Evolutionary conservation across 192 early-diverging fungal genomes (phyloP).

Genomic region (Backusella morwellensis): DNA sequence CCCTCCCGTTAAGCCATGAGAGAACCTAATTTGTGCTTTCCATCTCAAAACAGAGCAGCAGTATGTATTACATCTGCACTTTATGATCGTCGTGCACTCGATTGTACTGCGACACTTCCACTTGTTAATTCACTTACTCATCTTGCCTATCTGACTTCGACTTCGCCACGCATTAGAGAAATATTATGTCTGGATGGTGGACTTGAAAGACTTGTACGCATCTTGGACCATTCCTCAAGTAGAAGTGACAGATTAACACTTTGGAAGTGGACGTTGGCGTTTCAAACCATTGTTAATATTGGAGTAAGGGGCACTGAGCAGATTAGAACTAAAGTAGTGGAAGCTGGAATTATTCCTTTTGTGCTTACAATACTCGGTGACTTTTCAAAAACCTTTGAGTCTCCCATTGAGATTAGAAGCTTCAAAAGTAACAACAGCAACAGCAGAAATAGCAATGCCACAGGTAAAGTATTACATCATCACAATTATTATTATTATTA

Average conservation of each 20-base stretch:
- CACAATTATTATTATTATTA: neutral
- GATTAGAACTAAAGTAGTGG: constrained; percentile 77
- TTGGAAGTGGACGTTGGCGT: constrained; percentile 81
- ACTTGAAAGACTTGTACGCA: constrained; percentile 79
- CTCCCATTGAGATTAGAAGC: constrained; percentile 7
- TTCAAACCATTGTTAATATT: constrained; percentile 82
- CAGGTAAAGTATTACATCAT: neutral
- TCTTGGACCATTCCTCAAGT: constrained; percentile 55
- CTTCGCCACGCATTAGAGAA: constrained; percentile 75
- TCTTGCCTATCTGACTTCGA: constrained; percentile 82
- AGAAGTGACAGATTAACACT: constrained; percentile 58
- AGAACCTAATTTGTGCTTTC: constrained; percentile 82
- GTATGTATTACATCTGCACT: constrained; percentile 78
- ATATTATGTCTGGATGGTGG: constrained; percentile 85
- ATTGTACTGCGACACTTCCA: constrained; percentile 82
- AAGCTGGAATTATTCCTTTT: constrained; percentile 81
- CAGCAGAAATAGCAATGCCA: neutral
- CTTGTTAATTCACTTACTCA: constrained; percentile 87
- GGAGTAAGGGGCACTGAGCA: constrained; percentile 81
- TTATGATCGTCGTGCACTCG: constrained; percentile 91
- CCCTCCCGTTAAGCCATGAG: constrained; percentile 51
- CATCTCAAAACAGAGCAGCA: constrained; percentile 72
- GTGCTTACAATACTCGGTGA: constrained; percentile 76
- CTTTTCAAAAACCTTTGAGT: constrained; percentile 49
- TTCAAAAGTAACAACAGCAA: constrained; percentile 2